A percentile compares a stretch with the other conserved stretches of the same genome.
Conservation (phyloP, 768 basidiomycete genomes). For the Clitopilus hobsonii region DNA sequence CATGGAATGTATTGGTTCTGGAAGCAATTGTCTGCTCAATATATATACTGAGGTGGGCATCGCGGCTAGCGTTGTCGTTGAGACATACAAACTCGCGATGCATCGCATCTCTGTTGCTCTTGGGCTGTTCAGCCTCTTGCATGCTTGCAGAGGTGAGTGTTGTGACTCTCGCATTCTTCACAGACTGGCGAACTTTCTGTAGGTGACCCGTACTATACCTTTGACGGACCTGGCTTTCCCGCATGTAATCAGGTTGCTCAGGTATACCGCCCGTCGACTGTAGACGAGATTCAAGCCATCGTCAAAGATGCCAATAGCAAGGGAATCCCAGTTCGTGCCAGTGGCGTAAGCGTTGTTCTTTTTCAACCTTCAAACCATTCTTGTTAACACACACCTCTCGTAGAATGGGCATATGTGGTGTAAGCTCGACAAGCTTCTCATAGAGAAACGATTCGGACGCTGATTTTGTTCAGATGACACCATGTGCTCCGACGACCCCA, state of each 20-base stretch:
- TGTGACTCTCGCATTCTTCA: background rate
- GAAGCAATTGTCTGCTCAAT: background rate
- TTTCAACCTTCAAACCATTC: background rate
- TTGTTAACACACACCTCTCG: background rate
- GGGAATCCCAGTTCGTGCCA: conserved; percentile 26
- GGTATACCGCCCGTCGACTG: conserved; percentile 25
- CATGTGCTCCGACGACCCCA: conserved; percentile 32
- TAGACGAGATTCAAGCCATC: conserved; percentile 25
- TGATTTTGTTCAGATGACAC: too few species aligned
- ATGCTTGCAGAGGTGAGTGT: background rate
- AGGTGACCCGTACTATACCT: conserved; percentile 27
- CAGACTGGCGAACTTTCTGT: background rate
- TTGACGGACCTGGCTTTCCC: conserved; percentile 29
- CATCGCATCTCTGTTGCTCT: background rate
- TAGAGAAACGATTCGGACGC: too few species aligned
- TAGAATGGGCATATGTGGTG: conserved; percentile 37
- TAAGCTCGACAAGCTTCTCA: too few species aligned
- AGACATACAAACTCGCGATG: background rate
- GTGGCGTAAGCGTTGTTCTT: conserved; percentile 21
- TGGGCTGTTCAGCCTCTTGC: background rate
- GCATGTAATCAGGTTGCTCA: conserved; percentile 25
- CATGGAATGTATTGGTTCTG: background rate
- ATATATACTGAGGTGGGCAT: background rate
- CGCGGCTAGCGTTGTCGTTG: background rate
- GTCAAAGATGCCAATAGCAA: conserved; percentile 25